These are phyloP conservation scores for Vitellaria paradoxa DNA, from an alignment of 179 eudicot species.

Conservation along the genomic window DNA sequence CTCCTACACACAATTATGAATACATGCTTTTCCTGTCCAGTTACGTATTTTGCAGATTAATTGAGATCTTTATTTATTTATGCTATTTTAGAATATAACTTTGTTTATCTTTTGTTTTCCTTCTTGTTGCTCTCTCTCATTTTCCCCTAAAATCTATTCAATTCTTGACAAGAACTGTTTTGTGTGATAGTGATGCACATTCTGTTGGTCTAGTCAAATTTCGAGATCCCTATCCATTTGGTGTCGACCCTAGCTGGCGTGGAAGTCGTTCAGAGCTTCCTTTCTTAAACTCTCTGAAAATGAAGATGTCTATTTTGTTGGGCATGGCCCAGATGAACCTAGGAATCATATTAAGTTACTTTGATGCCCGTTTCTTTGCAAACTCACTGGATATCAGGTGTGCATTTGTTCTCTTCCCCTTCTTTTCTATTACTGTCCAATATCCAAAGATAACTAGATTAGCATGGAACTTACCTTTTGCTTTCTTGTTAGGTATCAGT, in stretches of 20 bases:
- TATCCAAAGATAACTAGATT: neutral
- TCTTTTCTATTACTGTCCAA: conserved; percentile 3
- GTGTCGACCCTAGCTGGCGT: conserved; percentile 99
- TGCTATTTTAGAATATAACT: neutral
- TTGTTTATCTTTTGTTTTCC: neutral
- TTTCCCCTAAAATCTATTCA: neutral
- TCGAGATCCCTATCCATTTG: conserved; percentile 92
- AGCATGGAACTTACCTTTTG: conserved; percentile 19
- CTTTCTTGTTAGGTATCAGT: conserved; percentile 68
- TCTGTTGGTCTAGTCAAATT: conserved; percentile 74
- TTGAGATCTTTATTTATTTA: neutral
- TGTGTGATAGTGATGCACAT: conserved; percentile 57
- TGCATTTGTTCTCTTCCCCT: conserved; percentile 18
- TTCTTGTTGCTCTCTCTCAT: no score
- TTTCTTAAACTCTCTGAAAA: conserved; percentile 87
- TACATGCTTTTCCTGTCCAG: neutral
- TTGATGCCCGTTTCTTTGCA: conserved; percentile 77
- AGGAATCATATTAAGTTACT: conserved; percentile 89
- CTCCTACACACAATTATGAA: neutral
- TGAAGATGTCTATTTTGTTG: conserved; percentile 97
- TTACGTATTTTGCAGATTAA: neutral
- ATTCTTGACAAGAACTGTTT: neutral
- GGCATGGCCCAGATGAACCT: conserved; percentile 93
- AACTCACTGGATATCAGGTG: conserved; percentile 84
- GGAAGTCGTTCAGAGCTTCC: conserved; percentile 99